Evolutionary conservation across 306 rosid species (phyloP), one percentile per base, ranked within the genome.

Genomic region (Glycine tomentella): DNA sequence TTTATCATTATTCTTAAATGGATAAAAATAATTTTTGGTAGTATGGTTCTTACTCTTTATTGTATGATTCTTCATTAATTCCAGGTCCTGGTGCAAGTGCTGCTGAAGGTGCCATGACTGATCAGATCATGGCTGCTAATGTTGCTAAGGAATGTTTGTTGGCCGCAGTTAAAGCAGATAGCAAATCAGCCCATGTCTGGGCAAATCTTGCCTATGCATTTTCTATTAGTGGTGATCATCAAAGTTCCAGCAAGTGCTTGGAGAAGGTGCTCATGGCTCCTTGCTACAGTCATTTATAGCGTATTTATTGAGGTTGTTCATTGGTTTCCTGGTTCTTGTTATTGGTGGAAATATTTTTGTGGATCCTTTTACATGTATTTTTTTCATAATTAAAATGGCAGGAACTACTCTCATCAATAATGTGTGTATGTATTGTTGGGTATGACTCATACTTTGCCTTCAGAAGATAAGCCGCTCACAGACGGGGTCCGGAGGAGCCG

Each of bases 61-160:
- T 69, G 31, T 72, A 15, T 63, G 56, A 10, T 65, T 75, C 53
- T 69, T 62, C 31, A 81, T 77, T 80, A 73, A 73, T 83, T 58
- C 56, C 83, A 95, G 99, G 99, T 84, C 93, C 98, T 69, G 99
- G 99, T 86, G 94, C 98, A 82, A 88, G 84, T 86, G 87, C 93
- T 67, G 76, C 95, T 72, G 97, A 90, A 46, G 89, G 82, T 78
- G 87, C 92, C 80, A 85, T 82, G 13, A 80, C 67, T 10, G 95
- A 91, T 74, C 92, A 87, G 75, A 72, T 83, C 57, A 78, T 85
- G 77, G 96, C 92, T 82, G 86, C 88, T 70, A 89, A 80, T 84
- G 96, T 86, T 75, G 98, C 99, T 15, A 95, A 90, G 86, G 97
- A 95, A 81, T 95, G 99, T 73, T 87, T 95, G 88, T 86, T 95